Evolutionary conservation across 2,329 filamentous ascomycete genomes (phyloP), one percentile per base, ranked within the genome.

Genomic region (Chaetomium olivaceum): DNA sequence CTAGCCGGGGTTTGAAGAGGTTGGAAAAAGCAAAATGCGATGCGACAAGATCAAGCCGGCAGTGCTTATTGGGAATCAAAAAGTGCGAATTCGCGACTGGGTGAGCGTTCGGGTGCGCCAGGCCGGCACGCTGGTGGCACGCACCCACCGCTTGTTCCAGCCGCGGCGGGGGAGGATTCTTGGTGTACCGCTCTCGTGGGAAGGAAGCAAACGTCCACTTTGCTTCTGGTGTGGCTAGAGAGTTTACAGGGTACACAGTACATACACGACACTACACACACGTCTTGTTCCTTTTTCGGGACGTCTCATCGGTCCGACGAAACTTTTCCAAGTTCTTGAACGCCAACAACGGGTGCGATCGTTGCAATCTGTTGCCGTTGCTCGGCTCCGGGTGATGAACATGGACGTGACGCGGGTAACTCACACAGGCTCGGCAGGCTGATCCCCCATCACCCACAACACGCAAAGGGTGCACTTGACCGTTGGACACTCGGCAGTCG

Each of bases 1-100:
- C 54, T 57, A 65, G 67, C 70, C 68, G 67, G 71, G 71, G 68
- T 39, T 39, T 51, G 36, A 46, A 39, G 46, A 62, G 54, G 60
- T 43, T 54, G 43, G 52, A 46, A 66, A 63, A 65, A 59, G 52
- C 56, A 68, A 71, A 69, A 66, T 46, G 36, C 52, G 54, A 61
- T 61, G 52, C 46, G 59, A 52, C 36, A 54, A 50, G 31, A 51
- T 51, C 36, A 66, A 60, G 16, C 36, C 9, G 55, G n/a, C 43
- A 29, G 31, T 62, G 60, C 59, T 63, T 60, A 46, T 65, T 48
- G 54, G 36, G 52, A 54, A 62, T 27, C 54, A 62, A 43, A 36
- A 36, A 54, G 25, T 36, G 59, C 33, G 31, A 48, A 60, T 36
- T 43, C 9, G 27, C 29, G 58, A 14, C 21, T 21, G 25, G 19